A percentile compares a stretch with the other conserved stretches of the same genome.
Conservation (phyloP, 2,329 filamentous ascomycete species). For the Laburnicola sp. region DNA sequence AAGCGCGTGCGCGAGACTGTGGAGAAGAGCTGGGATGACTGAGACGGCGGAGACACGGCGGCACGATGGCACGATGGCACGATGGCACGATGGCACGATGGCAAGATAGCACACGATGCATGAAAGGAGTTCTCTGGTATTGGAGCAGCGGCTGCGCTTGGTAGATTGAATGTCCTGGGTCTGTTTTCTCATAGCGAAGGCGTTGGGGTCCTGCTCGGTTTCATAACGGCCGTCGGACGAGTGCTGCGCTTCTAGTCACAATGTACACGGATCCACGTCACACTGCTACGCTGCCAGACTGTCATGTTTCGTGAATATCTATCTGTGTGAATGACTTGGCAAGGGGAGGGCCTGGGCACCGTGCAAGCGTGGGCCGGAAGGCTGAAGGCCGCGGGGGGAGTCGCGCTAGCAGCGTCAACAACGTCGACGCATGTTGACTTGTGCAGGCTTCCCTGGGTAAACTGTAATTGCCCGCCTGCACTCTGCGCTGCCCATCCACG, state of each 20-base stretch:
- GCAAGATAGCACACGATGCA: conserved; percentile 3
- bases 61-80: conserved; percentile 8
- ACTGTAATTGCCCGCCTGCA: neutral
- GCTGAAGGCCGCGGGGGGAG: conserved; percentile 11
- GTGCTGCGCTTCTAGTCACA: neutral
- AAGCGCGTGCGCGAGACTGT: conserved; percentile 96
- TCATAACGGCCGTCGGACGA: conserved; percentile 15
- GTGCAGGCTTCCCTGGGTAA: neutral
- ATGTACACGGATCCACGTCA: neutral
- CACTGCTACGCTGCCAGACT: too few species aligned
- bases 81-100: conserved; percentile 12
- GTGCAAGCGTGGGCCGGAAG: neutral
- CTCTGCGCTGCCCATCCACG: neutral
- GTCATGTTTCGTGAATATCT: too few species aligned
- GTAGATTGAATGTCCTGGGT: conserved; percentile 16
- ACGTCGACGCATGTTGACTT: neutral
- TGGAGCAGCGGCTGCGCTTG: conserved; percentile 16
- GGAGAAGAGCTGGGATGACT: conserved; percentile 99
- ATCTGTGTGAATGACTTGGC: too few species aligned
- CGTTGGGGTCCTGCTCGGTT: conserved; percentile 22
- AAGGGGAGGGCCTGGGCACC: too few species aligned
- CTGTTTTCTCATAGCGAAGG: conserved; percentile 29
- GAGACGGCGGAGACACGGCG: conserved; percentile 14
- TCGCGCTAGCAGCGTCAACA: conserved; percentile 19
- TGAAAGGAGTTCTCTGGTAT: conserved; percentile 24